phyloP scores from a whole-genome alignment of 345 rosid species.

The Populus nigra region DNA sequence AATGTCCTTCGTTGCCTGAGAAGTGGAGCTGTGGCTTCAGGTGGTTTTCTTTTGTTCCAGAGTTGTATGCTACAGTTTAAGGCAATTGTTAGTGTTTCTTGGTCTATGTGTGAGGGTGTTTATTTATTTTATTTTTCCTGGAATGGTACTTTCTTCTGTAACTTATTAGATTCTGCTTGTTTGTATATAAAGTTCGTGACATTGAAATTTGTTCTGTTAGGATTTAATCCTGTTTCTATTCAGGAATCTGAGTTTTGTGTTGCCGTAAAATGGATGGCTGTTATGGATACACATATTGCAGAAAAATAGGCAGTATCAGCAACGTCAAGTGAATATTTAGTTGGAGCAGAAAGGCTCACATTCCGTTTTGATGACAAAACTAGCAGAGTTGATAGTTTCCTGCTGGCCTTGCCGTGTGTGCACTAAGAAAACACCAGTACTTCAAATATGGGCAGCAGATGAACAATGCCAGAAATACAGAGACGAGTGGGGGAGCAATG shows the following conservation, averaged over 20 bases:
- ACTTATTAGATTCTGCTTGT: background rate
- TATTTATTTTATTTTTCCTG: background rate
- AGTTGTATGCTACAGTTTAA: conserved; percentile 58
- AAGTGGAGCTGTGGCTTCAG: conserved; percentile 91
- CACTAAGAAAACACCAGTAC: background rate
- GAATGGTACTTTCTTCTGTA: background rate
- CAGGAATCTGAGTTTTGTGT: background rate
- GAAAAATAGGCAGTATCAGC: too few species aligned
- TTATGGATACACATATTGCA: background rate
- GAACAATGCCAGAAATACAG: too few species aligned
- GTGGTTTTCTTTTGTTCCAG: conserved; percentile 89
- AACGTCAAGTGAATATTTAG: too few species aligned
- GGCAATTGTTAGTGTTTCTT: conserved; percentile 7
- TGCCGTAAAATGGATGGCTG: background rate
- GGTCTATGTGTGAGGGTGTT: background rate
- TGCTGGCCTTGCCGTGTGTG: background rate
- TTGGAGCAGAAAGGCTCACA: background rate
- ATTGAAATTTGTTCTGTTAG: background rate
- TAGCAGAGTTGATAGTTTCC: background rate
- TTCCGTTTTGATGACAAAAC: background rate
- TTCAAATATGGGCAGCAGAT: background rate
- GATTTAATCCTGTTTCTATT: background rate
- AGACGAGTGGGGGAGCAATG: background rate
- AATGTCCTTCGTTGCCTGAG: conserved; percentile 77
- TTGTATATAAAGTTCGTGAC: background rate